Percentiles rank a stretch among this genome's conserved stretches.
Evolutionary conservation across 2,329 filamentous ascomycete genomes (phyloP).

Genomic region (Cercospora sp.): DNA sequence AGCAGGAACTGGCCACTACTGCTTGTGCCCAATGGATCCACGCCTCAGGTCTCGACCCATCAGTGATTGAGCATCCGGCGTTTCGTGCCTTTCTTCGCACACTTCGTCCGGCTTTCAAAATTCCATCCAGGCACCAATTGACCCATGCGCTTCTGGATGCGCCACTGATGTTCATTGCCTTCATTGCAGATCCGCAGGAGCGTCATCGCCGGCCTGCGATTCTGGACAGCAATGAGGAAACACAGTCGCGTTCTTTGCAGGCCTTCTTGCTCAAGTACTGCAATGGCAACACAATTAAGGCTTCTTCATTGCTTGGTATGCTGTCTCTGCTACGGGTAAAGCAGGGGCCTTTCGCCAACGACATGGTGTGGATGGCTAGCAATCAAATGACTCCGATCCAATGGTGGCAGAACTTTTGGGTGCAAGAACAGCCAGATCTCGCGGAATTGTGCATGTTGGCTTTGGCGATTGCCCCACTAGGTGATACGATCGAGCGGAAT

Average conservation of each 20-base stretch:
- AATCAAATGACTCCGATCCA: constrained; percentile 30
- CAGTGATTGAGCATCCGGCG: constrained; percentile 28
- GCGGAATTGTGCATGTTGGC: constrained; percentile 31
- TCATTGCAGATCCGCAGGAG: constrained; percentile 29
- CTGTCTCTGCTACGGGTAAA: constrained; percentile 31
- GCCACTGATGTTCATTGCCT: constrained; percentile 32
- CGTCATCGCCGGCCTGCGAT: constrained; percentile 29
- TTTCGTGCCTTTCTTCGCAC: constrained; percentile 29
- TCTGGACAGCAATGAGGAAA: constrained; percentile 30
- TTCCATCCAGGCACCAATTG: constrained; percentile 26
- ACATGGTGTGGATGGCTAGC: constrained; percentile 32
- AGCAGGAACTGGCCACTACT: constrained; percentile 29
- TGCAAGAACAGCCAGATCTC: constrained; percentile 29
- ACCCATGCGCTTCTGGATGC: constrained; percentile 31
- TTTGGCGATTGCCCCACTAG: constrained; percentile 25
- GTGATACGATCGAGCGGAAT: constrained; percentile 29
- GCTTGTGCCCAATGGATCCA: constrained; percentile 32
- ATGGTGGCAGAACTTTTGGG: constrained; percentile 33
- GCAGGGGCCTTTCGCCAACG: constrained; percentile 29
- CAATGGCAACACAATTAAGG: constrained; percentile 25
- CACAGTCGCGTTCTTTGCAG: constrained; percentile 29
- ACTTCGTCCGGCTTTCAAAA: constrained; percentile 29
- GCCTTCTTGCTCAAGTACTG: constrained; percentile 32
- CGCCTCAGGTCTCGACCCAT: constrained; percentile 21
- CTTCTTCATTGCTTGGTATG: constrained; percentile 25